Evolutionary conservation across 1,284 basidiomycete genomes (phyloP).

Genomic region (Trametes sp.): DNA sequence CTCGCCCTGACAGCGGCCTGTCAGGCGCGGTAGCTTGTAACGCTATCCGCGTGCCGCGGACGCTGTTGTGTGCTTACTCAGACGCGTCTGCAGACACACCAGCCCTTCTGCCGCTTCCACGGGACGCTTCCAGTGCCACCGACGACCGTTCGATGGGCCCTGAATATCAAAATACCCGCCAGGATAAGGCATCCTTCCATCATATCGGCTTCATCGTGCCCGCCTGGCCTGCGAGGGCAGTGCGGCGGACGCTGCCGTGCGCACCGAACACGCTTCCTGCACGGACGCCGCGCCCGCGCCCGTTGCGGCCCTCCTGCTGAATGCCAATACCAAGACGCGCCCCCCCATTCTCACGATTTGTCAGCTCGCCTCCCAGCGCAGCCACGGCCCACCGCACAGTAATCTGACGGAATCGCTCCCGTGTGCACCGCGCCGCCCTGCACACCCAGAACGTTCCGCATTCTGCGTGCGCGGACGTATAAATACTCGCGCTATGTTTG

Average conservation of each 20-base stretch:
- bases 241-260: not conserved
- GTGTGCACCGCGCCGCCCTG: not conserved
- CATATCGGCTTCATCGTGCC: slow-evolving; percentile 6
- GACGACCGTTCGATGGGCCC: not conserved
- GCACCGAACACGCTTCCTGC: not conserved
- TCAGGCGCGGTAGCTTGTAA: not conserved
- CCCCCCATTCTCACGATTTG: slow-evolving; percentile 3
- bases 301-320: not conserved
- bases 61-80: slow-evolving; percentile 9
- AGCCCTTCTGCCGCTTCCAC: slow-evolving; percentile 1
- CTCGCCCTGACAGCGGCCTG: not conserved
- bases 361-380: slow-evolving; percentile 2
- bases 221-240: not conserved
- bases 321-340: not conserved
- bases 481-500: slow-evolving; percentile 19
- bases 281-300: not conserved
- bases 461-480: not conserved
- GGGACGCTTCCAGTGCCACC: not conserved
- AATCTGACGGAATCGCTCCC: not conserved
- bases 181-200: not conserved
- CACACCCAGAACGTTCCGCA: slow-evolving; percentile 2
- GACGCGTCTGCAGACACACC: not conserved
- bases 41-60: no score
- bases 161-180: not conserved
- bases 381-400: no score